Evolutionary conservation across 2,329 filamentous ascomycete species (phyloP).

Genomic region (Penicillium italicum): DNA sequence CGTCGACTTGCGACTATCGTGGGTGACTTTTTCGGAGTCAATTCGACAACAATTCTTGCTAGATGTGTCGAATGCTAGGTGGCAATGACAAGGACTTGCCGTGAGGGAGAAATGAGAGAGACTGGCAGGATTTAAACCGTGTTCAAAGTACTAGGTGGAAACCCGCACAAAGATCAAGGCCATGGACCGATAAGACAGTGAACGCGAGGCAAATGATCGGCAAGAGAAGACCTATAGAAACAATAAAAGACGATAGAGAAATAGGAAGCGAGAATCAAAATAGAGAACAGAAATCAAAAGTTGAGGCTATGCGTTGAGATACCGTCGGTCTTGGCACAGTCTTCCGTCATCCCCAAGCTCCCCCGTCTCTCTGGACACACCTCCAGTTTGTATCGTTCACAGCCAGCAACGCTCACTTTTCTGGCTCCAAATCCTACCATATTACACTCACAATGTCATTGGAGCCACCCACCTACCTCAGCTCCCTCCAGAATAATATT

Average conservation of each 20-base stretch:
- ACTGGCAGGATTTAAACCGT: constrained; percentile 2
- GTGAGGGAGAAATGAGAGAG: constrained; percentile 6
- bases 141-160: constrained; percentile 11
- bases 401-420: constrained; percentile 7
- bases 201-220: not conserved
- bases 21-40: not conserved
- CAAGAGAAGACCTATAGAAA: not conserved
- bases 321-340: constrained; percentile 23
- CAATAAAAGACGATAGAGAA: constrained; percentile 1
- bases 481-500: constrained; percentile 93
- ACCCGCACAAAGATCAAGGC: constrained; percentile 9
- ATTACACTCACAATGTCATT: constrained; percentile 66
- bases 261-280: not conserved
- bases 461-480: constrained; percentile 82
- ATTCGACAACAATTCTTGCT: not conserved
- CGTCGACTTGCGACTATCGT: constrained; percentile 4
- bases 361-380: constrained; percentile 16
- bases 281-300: constrained; percentile 1
- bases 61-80: not conserved
- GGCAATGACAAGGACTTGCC: not conserved
- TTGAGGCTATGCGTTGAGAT: constrained; percentile 11
- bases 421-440: constrained; percentile 5
- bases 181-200: not conserved
- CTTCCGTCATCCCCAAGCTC: constrained; percentile 27
- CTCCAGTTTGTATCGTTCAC: constrained; percentile 4